phyloP scores from a whole-genome alignment of 2,329 filamentous ascomycete genomes.

The Sclerotinia borealis region DNA sequence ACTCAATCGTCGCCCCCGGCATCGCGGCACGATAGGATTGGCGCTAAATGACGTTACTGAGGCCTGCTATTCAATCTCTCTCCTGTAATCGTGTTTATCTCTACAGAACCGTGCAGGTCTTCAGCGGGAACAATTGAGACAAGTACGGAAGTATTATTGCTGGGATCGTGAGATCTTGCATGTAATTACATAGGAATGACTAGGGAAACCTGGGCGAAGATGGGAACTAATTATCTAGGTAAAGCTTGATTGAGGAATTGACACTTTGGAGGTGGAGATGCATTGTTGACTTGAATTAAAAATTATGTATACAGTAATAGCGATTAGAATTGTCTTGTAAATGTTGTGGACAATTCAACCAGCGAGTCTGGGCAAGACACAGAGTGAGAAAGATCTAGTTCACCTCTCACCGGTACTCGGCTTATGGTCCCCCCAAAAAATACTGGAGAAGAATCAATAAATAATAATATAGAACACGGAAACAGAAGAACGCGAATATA shows the following conservation, averaged over 20 bases:
- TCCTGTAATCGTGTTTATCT: not conserved
- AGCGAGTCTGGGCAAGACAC: not conserved
- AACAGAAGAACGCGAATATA: constrained; percentile 4
- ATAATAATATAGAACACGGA: not conserved
- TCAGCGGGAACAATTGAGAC: constrained; percentile 1
- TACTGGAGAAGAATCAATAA: not conserved
- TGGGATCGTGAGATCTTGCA: constrained; percentile 8
- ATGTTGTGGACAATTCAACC: not conserved
- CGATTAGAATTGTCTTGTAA: not conserved
- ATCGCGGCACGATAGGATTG: constrained; percentile 3
- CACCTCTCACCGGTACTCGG: not conserved
- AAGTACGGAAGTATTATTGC: not conserved
- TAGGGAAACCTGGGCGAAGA: constrained; percentile 1
- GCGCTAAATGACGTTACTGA: constrained; percentile 12
- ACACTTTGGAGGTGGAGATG: not conserved
- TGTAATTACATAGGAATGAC: not conserved
- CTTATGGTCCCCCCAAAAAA: not conserved
- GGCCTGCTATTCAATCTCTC: not conserved
- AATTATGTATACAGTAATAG: not conserved
- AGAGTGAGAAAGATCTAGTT: not conserved
- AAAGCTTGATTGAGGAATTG: constrained; percentile 11
- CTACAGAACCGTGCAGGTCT: constrained; percentile 8
- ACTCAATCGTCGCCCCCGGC: constrained; percentile 4
- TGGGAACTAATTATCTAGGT: constrained; percentile 1
- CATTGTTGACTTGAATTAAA: not conserved